Conservation (phyloP, 805 yeast genomes). For the Pichia cabralensis region DNA sequence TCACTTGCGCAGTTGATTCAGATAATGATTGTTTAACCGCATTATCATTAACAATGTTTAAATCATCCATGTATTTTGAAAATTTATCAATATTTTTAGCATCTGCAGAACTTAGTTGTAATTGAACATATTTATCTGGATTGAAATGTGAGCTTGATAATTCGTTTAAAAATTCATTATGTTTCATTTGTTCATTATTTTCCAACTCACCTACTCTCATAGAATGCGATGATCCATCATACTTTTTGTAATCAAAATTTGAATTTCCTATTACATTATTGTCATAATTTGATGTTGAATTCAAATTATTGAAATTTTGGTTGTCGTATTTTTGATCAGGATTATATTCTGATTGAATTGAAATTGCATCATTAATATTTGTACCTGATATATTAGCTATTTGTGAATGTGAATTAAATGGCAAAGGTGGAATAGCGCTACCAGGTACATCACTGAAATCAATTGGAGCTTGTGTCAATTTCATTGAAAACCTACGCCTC, state of each 20-base stretch:
- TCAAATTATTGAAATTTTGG: neutral
- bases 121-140: constrained; percentile 37
- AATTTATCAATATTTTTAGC: constrained; percentile 67
- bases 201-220: no score
- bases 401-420: constrained; percentile 14
- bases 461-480: constrained; percentile 16
- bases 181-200: neutral
- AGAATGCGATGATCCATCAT: no score
- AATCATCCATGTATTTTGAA: constrained; percentile 21
- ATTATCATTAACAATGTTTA: constrained; percentile 31
- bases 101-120: constrained; percentile 50
- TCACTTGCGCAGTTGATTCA: constrained; percentile 52
- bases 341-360: constrained; percentile 1
- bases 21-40: constrained; percentile 52
- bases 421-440: constrained; percentile 26
- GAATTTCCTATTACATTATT: no score
- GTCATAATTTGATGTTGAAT: no score
- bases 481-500: constrained; percentile 37
- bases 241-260: no score
- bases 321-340: neutral
- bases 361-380: neutral
- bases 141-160: constrained; percentile 34
- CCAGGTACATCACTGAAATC: no score
- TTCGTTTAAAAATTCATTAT: constrained; percentile 18
- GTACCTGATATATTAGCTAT: constrained; percentile 1